Evolutionary conservation across 345 rosid species (phyloP), one percentile per base, ranked within the genome.

Genomic region (Lagerstroemia speciosa): DNA sequence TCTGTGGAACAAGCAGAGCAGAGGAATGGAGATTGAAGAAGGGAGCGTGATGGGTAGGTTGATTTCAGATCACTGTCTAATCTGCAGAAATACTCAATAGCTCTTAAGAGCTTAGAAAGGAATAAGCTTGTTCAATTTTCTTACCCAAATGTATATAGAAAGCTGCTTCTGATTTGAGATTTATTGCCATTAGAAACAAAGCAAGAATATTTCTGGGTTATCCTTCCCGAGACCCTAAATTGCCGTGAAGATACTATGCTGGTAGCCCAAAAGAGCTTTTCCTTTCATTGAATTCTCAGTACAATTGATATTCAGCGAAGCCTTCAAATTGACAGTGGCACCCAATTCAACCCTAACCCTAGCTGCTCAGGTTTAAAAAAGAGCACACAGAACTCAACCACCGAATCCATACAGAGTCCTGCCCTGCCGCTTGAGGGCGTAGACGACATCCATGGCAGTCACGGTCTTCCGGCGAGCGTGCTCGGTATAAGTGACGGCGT

Each of bases 1-100:
- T 73, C 67, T 80, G 12, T 81, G 87, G 92, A 83, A 79, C 75
- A 84, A 80, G 75, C 71, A 69, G 52, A 85, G 79, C 30, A 76
- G 67, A 24, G 73, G 62, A 37, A 69, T 82, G 30, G 68, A 60
- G 52, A 78, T 83, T 37, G 83, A 83, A 73, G 75, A 81, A 45
- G 86, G 81, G 62, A 81, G 89, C 69, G 78, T 68, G 15, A 57
- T 75, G 68, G 83, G 67, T 34, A 71, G 74, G 34, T 38, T 81
- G 36, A 83, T 86, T 73, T 71, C 73, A 20, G 78, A 86, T 53
- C 71, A 79, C 27, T 79, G 86, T 24, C 55, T 78, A 1, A 37
- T 79, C 53, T 83, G 87, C 66, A 65, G 69, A 33, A 69, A 81
- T 60, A 76, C 71, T 27, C 71, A 73, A 41, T 63, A 52, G 67